Percentiles rank a stretch among this genome's conserved stretches.
phyloP scores from a whole-genome alignment of 1,284 basidiomycete genomes.

The Cutaneotrichosporon dermatis region DNA sequence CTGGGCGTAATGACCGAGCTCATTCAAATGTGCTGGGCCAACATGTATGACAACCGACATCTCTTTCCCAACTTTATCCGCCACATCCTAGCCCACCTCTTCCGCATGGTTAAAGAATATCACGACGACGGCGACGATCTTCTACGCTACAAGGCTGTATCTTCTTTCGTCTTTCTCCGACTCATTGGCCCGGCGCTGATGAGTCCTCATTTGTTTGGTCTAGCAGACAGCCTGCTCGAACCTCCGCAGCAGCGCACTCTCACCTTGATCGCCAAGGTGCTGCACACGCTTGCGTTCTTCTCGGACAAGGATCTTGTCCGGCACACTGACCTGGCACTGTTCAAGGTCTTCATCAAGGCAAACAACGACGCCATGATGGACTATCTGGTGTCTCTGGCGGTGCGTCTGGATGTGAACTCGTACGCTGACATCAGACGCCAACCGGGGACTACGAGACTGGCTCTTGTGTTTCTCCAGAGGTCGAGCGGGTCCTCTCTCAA shows the following conservation, averaged over 20 bases:
- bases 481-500: conserved; percentile 17
- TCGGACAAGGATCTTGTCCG: conserved; percentile 20
- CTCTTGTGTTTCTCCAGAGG: not conserved
- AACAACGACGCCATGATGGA: conserved; percentile 30
- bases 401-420: not conserved
- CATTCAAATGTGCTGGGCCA: conserved; percentile 23
- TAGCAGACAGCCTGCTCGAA: conserved; percentile 21
- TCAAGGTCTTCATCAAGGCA: conserved; percentile 22
- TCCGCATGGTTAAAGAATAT: conserved; percentile 24
- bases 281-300: conserved; percentile 37
- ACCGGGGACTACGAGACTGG: conserved; percentile 9
- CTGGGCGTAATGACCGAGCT: conserved; percentile 11
- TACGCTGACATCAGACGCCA: conserved; percentile 8
- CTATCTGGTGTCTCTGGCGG: conserved; percentile 20
- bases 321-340: conserved; percentile 25
- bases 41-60: conserved; percentile 32
- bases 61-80: conserved; percentile 29
- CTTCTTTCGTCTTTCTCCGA: conserved; percentile 39
- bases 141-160: conserved; percentile 33
- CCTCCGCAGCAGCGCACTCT: conserved; percentile 20
- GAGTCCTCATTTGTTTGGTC: conserved; percentile 33
- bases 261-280: conserved; percentile 31
- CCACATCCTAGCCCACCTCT: conserved; percentile 24
- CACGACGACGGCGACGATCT: conserved; percentile 22
- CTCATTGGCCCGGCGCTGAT: conserved; percentile 36